Base-by-base conservation (phyloP, 495 filamentous ascomycete genomes). In the Thermochaetoides thermophila region DNA sequence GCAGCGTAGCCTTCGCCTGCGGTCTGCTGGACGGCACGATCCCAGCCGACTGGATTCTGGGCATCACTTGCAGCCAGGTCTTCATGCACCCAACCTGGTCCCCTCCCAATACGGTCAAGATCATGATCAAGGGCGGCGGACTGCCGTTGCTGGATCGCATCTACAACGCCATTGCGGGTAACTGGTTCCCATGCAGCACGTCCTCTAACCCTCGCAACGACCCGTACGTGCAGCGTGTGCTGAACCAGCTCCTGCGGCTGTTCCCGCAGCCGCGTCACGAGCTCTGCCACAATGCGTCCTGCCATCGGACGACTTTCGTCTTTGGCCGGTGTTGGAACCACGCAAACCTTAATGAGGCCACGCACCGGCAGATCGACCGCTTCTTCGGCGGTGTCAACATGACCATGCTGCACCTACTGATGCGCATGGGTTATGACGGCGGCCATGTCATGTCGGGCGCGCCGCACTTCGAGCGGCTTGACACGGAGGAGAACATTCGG, bases 291-390 rank as follows among this genome's bases (percentile, higher is more conserved):
- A 73, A 66, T 34, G 64, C 64, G 2, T 59, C 61, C 13, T 81
- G 76, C 52, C 74, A 74, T 53, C 67, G 76, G 6, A 47, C 53
- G 28, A 63, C 63, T 8, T 53, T 81, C 19, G 64, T 71, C 13
- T 78, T 78, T 37, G 76, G 73, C n/a, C 58, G 71, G 19, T 69
- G 65, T 46, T 78, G 73, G 72, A 73, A 67, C 46, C 73, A 78
- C 43, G 48, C 44, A 4, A 74, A 78, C 43, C 60, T 81, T 18
- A 75, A 77, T 56, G 61, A 65, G 48, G 63, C 64, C 2, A 76
- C 74, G 9, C 76, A 81, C 49, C 51, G 64, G 7, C 71, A 76
- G 42, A 57, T 78, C 30, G 63, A 69, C 46, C 60, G 60, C 17
- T 74, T 76, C 52, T 68, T 79, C 32, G 65, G 63, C 25, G 76